Evolutionary conservation across 1,139 yeast species (phyloP), one percentile per base, ranked within the genome.

Genomic region (Candida sanyaensis): DNA sequence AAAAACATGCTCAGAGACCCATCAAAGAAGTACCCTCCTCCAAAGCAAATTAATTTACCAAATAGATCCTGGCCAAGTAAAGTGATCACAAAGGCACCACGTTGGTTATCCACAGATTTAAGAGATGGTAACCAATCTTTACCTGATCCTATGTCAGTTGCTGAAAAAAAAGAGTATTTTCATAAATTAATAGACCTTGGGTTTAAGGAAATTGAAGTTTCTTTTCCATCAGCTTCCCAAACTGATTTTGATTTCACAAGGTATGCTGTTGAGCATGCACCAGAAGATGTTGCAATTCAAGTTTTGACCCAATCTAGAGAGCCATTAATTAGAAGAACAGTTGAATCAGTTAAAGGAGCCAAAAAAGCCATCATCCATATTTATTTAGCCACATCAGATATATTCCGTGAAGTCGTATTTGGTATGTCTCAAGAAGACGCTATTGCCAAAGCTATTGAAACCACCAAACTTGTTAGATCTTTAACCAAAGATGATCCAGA

Each of bases 91-190:
- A 84, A 84, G 65, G 87, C 97, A 3, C 98, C 99, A 49, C 79
- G 98, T 66, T 93, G 98, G 98, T 80, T 93, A 47, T 88, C 97
- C 7, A 93, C 98, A 2, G 98, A 93, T 66, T 79, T 93, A 60
- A 81, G 98, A 68, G 99, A 93, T 65, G 99, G 99, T 49, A 93
- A 93, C 73, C 98, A 93, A 72, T 88, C 97, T 9, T 78, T 93
- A 57, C 98, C 98, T 8, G 98, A 93, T 69, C 98, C 98, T 46
- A 93, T 93, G 98, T 80, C 90, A 29, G 82, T 91, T 33, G 88
- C 78, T 36, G 97, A 93, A 67, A 93, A 93, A 73, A 89, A 89
- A 66, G 87, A 81, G 57, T 92, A 89, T 68, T 92, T 92, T 74
- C 80, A 84, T 56, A 89, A 91, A 66, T 77, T 93, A 50, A 74